A percentile compares a stretch with the other conserved stretches of the same genome.
Conservation (phyloP, 2,329 filamentous ascomycete species). For the Immersiporthe knoxdaviesiana region DNA sequence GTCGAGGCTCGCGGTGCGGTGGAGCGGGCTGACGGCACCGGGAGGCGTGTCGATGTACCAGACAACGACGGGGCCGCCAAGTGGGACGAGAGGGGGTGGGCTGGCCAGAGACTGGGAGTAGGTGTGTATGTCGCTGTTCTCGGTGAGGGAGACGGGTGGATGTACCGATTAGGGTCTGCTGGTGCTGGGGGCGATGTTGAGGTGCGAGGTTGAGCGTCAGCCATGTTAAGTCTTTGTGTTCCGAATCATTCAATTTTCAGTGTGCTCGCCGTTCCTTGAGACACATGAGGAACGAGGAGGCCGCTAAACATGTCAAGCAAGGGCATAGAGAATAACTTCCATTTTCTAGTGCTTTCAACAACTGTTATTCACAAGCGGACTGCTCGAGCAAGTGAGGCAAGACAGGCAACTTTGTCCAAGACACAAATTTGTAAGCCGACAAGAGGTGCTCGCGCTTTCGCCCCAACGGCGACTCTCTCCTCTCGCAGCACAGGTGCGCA, state of each 20-base stretch:
- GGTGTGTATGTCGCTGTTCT: background rate
- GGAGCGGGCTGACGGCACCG: conserved; percentile 43
- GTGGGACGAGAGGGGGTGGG: conserved; percentile 51
- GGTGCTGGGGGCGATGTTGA: background rate
- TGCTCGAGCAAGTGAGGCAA: background rate
- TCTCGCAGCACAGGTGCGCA: background rate
- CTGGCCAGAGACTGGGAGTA: conserved; percentile 1
- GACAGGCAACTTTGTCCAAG: background rate
- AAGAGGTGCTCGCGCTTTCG: conserved; percentile 1
- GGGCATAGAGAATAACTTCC: background rate
- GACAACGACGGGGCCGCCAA: conserved; percentile 44
- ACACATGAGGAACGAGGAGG: background rate
- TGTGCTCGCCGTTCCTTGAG: background rate
- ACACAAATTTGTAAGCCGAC: background rate
- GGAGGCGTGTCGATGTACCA: conserved; percentile 52
- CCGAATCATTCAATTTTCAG: background rate
- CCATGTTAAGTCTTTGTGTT: background rate
- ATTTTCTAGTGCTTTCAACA: background rate
- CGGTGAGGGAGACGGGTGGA: background rate
- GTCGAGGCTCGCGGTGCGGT: conserved; percentile 52
- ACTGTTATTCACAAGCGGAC: background rate
- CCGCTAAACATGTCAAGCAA: background rate
- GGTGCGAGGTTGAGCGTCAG: background rate
- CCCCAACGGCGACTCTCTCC: background rate
- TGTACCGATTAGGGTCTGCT: background rate